Base-by-base conservation (phyloP, 2,329 filamentous ascomycete genomes). In the Dothistroma septosporum region DNA sequence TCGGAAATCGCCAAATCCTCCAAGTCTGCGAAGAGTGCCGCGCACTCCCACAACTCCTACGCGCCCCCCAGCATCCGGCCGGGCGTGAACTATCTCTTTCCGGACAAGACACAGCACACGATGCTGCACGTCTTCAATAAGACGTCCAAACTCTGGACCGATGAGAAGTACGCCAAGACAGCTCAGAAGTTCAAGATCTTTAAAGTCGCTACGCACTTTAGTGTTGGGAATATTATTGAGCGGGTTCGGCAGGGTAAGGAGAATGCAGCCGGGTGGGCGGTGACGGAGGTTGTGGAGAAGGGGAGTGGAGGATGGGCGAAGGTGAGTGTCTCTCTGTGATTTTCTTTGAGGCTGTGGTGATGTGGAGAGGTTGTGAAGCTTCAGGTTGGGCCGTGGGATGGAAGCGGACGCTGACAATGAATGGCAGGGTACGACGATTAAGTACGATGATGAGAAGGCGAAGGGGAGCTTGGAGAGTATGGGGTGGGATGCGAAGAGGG, bases 401-500 rank as follows among this genome's bases (percentile, higher is more conserved):
- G 14, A n/a, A 4, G 12, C 9, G 14, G 19, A 1, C 5, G 53
- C 24, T 37, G 48, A 14, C 35, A 28, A 48, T 59, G 24, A 11
- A 47, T 47, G 22, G 8, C 52, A 72, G 69, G 72, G 70, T 4
- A 69, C 66, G 2, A 72, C 68, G 31, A 67, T 74, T 32, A 58
- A 64, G 35, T 71, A 70, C 46, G 59, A 47, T 2, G 58, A 55
- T 24, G 72, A 73, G 11, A 70, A 66, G 62, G 71, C 71, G 9
- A 69, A 67, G 24, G 67, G 64, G 1, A 66, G 61, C 1, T 57
- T 75, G 37, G 60, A 37, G 22, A 68, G 61, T 48, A 67, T 75
- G 64, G 72, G 73, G 2, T 75, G 74, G 74, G 68, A 61, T 57
- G 61, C 59, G 55, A 72, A 55, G 57, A 72, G 66, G 67, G 58